phyloP scores from a whole-genome alignment of 768 basidiomycete genomes.

The Lactifluus pinguis region DNA sequence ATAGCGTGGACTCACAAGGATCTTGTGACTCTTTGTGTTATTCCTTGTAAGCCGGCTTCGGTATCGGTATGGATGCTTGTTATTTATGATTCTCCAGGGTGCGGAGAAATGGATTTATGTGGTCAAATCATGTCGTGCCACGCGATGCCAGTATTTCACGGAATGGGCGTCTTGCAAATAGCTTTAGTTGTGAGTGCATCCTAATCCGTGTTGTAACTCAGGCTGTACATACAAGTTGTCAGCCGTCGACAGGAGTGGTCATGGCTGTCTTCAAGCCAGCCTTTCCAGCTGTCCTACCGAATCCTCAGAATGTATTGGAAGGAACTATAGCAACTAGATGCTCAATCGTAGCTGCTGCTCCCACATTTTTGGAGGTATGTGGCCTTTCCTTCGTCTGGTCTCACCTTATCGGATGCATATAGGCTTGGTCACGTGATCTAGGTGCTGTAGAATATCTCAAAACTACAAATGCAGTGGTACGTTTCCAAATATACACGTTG shows the following conservation, averaged over 20 bases:
- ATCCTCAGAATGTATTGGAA: constrained; percentile 25
- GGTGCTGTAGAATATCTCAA: constrained; percentile 19
- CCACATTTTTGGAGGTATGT: constrained; percentile 28
- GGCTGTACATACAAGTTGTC: not conserved
- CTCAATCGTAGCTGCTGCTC: constrained; percentile 25
- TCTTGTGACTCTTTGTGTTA: constrained; percentile 3
- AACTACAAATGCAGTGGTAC: constrained; percentile 21
- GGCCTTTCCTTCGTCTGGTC: not conserved
- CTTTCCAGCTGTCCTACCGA: constrained; percentile 24
- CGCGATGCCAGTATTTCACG: constrained; percentile 28
- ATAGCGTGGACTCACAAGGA: constrained; percentile 20
- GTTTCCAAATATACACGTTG: not conserved
- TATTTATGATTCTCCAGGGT: constrained; percentile 4
- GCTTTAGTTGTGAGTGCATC: constrained; percentile 18
- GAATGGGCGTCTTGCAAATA: constrained; percentile 25
- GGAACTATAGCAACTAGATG: constrained; percentile 21
- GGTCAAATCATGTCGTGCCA: constrained; percentile 24
- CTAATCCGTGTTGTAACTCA: not conserved
- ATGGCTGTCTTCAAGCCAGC: constrained; percentile 26
- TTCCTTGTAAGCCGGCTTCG: constrained; percentile 10
- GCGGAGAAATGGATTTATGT: constrained; percentile 22
- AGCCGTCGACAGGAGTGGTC: constrained; percentile 24
- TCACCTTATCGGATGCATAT: not conserved
- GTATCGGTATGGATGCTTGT: not conserved
- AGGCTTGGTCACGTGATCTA: constrained; percentile 23